Evolutionary conservation across 2,329 filamentous ascomycete genomes (phyloP), one percentile per base, ranked within the genome.

Genomic region (Verticillium nonalfalfae): DNA sequence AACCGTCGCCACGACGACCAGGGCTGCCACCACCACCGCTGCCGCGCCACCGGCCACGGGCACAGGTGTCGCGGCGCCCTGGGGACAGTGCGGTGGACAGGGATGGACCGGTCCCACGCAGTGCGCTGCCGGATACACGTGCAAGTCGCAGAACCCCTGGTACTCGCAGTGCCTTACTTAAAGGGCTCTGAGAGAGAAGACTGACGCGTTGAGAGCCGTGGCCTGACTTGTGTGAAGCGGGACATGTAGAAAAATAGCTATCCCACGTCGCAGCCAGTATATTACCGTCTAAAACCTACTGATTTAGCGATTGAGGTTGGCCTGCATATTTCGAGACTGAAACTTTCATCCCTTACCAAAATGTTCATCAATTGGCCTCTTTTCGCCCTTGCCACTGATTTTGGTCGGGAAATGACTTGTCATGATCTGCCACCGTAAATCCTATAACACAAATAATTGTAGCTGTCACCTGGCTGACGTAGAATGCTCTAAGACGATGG

Each of bases 81-180:
- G 58, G 61, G 71, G 63, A 2, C 78, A 81, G 65, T 81, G 79
- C 39, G 79, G 79, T 35, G 79, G 79, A 18, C 68, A 66, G 13
- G 64, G 62, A 14, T 80, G 70, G 69, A 67, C 66, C 9, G 78
- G 78, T 0, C 39, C 68, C 1, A 79, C 72, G 3, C 73, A 72
- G 1, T 81, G 79, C 45, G 70, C 76, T 13, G 69, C 73, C 18
- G 58, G 70, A 14, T 63, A 64, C 14, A 66, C 64, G 4, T 72
- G 70, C 60, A 63, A 65, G 38, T 62, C 61, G 39, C 62, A 65
- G 52, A 71, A 71, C 59, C 65, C 70, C 33, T 70, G 67, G 66
- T 72, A 72, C 66, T 70, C 65, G 7, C 70, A 72, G 65, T 72
- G 70, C 79, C 78, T 9, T 79, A 76, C 58, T 18, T 52, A 26